Evolutionary conservation across 345 rosid species (phyloP).

Genomic region (Aquilaria yunnanensis): DNA sequence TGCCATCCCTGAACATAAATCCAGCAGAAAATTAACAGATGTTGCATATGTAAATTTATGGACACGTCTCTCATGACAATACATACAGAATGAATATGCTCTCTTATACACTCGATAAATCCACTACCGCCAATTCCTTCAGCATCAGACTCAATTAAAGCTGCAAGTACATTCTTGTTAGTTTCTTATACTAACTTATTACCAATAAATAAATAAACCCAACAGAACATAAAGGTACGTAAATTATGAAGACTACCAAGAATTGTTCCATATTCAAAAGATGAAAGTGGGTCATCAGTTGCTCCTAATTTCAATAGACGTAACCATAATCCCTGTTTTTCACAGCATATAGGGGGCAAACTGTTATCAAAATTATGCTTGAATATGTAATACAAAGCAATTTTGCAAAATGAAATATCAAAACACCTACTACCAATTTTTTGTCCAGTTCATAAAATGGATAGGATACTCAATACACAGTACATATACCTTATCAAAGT

Average conservation of each 20-base stretch:
- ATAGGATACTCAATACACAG: not conserved
- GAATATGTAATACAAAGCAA: conserved; percentile 11
- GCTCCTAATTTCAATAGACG: conserved; percentile 90
- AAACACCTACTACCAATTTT: not conserved
- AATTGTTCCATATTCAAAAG: conserved; percentile 97
- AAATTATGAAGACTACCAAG: conserved; percentile 48
- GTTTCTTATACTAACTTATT: conserved; percentile 3
- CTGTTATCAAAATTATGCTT: too few relatives aligned
- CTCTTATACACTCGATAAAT: conserved; percentile 94
- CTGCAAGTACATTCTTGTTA: conserved; percentile 39
- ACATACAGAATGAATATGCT: conserved; percentile 86
- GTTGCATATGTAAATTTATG: conserved; percentile 13
- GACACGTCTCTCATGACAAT: conserved; percentile 14
- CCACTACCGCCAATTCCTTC: conserved; percentile 99
- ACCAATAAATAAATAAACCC: conserved; percentile 12
- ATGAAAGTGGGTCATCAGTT: conserved; percentile 95
- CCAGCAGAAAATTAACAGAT: conserved; percentile 28
- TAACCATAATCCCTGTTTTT: conserved; percentile 81
- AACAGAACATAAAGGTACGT: conserved; percentile 5
- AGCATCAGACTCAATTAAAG: conserved; percentile 97
- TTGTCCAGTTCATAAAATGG: not conserved
- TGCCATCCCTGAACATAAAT: conserved; percentile 77
- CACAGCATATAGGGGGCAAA: too few relatives aligned
- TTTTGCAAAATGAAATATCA: not conserved
- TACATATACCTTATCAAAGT: not conserved